Evolutionary conservation across 495 filamentous ascomycete species (phyloP).

Genomic region (Penicillium odoratum): DNA sequence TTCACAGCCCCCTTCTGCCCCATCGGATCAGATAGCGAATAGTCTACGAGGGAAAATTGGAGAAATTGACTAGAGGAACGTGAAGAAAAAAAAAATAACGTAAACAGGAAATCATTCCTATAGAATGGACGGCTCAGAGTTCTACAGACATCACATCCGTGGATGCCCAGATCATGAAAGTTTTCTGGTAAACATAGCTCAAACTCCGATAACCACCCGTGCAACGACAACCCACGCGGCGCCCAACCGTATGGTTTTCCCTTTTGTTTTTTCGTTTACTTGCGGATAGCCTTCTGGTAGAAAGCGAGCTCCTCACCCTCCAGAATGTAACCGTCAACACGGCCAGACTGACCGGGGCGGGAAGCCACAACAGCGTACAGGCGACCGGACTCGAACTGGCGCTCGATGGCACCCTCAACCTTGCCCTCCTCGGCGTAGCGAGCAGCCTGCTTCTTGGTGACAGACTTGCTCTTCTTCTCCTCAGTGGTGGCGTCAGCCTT

Average conservation of each 20-base stretch:
- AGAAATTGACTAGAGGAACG: constrained; percentile 6
- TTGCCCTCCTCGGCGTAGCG: constrained; percentile 81
- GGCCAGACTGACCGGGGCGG: constrained; percentile 94
- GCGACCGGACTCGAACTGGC: constrained; percentile 98
- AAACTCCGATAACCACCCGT: constrained; percentile 49
- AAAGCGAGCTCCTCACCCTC: constrained; percentile 99
- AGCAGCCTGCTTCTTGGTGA: constrained; percentile 92
- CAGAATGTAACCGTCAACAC: constrained; percentile 94
- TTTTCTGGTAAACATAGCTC: constrained; percentile 45
- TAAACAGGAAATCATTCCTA: constrained; percentile 37
- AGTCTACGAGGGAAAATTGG: background rate
- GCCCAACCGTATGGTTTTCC: constrained; percentile 28
- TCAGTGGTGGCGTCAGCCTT: constrained; percentile 65
- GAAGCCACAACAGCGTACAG: constrained; percentile 88
- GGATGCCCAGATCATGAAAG: constrained; percentile 46
- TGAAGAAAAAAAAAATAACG: constrained; percentile 24
- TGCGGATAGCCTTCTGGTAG: constrained; percentile 98
- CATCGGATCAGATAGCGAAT: background rate
- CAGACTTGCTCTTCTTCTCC: constrained; percentile 88
- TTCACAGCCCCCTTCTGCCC: constrained; percentile 4
- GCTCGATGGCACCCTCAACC: constrained; percentile 88
- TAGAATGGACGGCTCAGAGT: constrained; percentile 45
- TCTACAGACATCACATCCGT: constrained; percentile 46
- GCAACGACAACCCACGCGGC: constrained; percentile 35
- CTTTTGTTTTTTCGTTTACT: constrained; percentile 64